Conservation (phyloP, 805 yeast genomes). For the Candida adriatica region DNA sequence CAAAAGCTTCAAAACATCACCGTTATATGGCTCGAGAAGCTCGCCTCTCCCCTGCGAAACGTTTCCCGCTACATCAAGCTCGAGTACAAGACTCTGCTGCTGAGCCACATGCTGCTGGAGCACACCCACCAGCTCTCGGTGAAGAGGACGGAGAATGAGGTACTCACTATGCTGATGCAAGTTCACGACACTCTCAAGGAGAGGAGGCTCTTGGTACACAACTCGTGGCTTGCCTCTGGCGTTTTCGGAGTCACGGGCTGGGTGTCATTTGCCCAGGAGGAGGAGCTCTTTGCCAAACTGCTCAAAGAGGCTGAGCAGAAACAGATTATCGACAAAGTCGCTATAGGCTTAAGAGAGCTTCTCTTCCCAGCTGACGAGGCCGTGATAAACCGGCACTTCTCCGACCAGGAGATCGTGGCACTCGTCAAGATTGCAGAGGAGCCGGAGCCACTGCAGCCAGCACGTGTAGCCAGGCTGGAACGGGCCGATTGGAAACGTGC, state of each 20-base stretch:
- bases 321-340: conserved; percentile 5
- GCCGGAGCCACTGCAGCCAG: neutral
- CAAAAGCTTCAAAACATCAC: conserved; percentile 24
- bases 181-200: conserved; percentile 1
- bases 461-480: conserved; percentile 2
- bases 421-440: conserved; percentile 4
- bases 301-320: conserved; percentile 9
- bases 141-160: conserved; percentile 1
- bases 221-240: conserved; percentile 8
- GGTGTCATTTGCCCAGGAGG: conserved; percentile 8
- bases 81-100: conserved; percentile 8
- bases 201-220: conserved; percentile 8
- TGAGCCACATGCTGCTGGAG: conserved; percentile 7
- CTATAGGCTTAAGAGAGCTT: conserved; percentile 22
- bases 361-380: conserved; percentile 32
- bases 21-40: conserved; percentile 25
- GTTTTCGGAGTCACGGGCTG: conserved; percentile 3
- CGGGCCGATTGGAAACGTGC: conserved; percentile 3
- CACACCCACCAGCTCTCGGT: conserved; percentile 6
- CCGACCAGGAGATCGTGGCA: conserved; percentile 28
- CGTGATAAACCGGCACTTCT: conserved; percentile 25
- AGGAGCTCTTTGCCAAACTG: conserved; percentile 10
- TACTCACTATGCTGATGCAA: conserved; percentile 3
- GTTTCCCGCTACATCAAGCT: conserved; percentile 11
- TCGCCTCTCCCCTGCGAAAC: conserved; percentile 6